Evolutionary conservation across 495 filamentous ascomycete species (phyloP).

Genomic region (Aspergillus kassunensis): DNA sequence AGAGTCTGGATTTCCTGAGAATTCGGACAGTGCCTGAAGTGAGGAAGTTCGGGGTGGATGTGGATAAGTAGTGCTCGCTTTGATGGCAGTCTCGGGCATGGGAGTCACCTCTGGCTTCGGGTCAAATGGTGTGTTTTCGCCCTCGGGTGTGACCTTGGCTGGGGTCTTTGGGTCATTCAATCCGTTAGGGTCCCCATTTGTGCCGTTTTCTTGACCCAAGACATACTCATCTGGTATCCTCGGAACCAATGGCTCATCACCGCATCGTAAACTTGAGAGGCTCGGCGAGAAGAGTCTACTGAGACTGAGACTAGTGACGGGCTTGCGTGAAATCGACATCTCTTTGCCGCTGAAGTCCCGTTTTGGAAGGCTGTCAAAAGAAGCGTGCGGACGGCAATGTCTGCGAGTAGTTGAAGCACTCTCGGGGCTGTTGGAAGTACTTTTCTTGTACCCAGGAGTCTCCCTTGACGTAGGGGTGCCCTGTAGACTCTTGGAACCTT

Average conservation of each 20-base stretch:
- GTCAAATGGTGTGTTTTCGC: background rate
- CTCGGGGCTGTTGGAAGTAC: background rate
- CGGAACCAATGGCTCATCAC: conserved; percentile 1
- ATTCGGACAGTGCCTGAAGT: conserved; percentile 7
- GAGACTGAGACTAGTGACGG: conserved; percentile 8
- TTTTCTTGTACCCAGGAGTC: background rate
- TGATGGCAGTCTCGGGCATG: conserved; percentile 5
- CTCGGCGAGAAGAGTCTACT: background rate
- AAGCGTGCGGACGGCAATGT: conserved; percentile 13
- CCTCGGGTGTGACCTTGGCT: background rate
- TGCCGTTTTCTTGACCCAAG: background rate
- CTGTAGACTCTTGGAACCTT: background rate
- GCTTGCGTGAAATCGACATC: conserved; percentile 12
- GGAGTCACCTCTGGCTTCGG: background rate
- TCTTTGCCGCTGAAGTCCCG: conserved; percentile 8
- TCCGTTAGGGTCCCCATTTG: background rate
- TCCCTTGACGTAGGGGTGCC: background rate
- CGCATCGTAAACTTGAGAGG: background rate
- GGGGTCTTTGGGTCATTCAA: background rate
- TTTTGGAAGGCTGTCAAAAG: conserved; percentile 9
- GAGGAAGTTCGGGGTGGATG: conserved; percentile 12
- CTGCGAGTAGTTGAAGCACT: conserved; percentile 1
- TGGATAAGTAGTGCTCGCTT: background rate
- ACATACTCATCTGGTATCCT: conserved; percentile 7
- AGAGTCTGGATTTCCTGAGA: background rate